phyloP scores from a whole-genome alignment of 306 rosid genomes.

The Vigna mungo region DNA sequence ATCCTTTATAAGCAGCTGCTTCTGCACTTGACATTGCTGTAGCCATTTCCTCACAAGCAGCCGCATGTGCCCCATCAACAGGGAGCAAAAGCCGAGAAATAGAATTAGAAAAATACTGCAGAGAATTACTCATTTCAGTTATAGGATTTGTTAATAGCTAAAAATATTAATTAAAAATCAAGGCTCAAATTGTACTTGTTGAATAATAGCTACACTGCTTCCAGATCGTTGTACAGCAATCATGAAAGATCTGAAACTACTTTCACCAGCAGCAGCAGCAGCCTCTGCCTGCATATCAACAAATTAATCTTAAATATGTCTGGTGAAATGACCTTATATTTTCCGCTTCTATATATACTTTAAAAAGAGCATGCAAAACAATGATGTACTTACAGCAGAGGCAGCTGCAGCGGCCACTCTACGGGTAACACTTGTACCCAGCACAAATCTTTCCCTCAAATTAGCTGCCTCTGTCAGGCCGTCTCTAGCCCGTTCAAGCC shows the following conservation, averaged over 20 bases:
- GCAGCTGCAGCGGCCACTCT: constrained; percentile 99
- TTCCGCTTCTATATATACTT: constrained; percentile 24
- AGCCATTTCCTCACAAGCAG: constrained; percentile 99
- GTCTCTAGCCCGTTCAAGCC: constrained; percentile 97
- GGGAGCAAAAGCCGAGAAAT: constrained; percentile 98
- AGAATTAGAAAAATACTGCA: constrained; percentile 90
- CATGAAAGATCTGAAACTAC: constrained; percentile 99
- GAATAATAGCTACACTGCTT: constrained; percentile 98
- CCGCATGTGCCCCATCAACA: constrained; percentile 99
- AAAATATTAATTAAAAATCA: constrained; percentile 34
- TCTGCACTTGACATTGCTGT: constrained; percentile 99
- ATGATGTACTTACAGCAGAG: constrained; percentile 74
- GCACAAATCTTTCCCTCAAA: constrained; percentile 92
- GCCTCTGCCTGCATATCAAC: constrained; percentile 91
- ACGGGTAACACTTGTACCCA: constrained; percentile 84
- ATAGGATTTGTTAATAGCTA: constrained; percentile 28
- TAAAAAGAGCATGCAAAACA: constrained; percentile 41
- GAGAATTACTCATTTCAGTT: constrained; percentile 47
- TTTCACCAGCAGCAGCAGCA: constrained; percentile 99
- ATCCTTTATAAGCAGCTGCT: constrained; percentile 97
- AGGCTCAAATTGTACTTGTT: constrained; percentile 73
- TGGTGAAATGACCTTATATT: constrained; percentile 38
- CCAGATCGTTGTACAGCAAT: constrained; percentile 99
- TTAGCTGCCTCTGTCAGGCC: constrained; percentile 91
- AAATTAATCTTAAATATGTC: constrained; percentile 42